These are phyloP conservation scores for Leptosphaerulina australis DNA, from an alignment of 2,329 filamentous ascomycete species.

Conservation along the genomic window DNA sequence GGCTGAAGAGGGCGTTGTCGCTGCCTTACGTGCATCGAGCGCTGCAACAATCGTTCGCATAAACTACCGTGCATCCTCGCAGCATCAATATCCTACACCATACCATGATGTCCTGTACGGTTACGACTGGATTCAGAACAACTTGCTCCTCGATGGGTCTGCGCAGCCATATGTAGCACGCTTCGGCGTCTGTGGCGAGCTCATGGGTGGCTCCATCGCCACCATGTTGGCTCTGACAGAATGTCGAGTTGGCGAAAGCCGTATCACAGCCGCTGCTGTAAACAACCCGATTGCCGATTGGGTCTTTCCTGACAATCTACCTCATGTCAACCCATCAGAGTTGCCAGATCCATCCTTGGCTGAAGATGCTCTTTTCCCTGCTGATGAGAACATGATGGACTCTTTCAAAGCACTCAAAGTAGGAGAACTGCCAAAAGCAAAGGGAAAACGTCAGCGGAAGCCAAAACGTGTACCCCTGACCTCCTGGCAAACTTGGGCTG, in stretches of 20 bases:
- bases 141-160: slow-evolving; percentile 39
- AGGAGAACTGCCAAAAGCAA: slow-evolving; percentile 13
- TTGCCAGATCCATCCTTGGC: slow-evolving; percentile 38
- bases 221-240: slow-evolving; percentile 59
- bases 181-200: slow-evolving; percentile 55
- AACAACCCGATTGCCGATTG: slow-evolving; percentile 58
- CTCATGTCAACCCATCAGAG: slow-evolving; percentile 24
- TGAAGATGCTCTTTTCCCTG: slow-evolving; percentile 42
- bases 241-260: slow-evolving; percentile 49
- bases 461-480: slow-evolving; percentile 27
- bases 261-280: slow-evolving; percentile 54
- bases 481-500: slow-evolving; percentile 38
- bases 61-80: slow-evolving; percentile 52
- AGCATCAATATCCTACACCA: slow-evolving; percentile 52
- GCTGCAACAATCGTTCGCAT: slow-evolving; percentile 52
- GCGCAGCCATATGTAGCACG: slow-evolving; percentile 34
- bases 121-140: slow-evolving; percentile 55
- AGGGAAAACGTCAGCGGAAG: slow-evolving; percentile 21
- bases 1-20: slow-evolving; percentile 42
- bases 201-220: slow-evolving; percentile 56
- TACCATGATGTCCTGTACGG: slow-evolving; percentile 56
- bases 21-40: slow-evolving; percentile 45
- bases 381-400: slow-evolving; percentile 35
- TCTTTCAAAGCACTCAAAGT: slow-evolving; percentile 13
- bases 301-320: slow-evolving; percentile 50